Base-by-base conservation (phyloP, 2,329 filamentous ascomycete species). In the Ophiostoma sp. region DNA sequence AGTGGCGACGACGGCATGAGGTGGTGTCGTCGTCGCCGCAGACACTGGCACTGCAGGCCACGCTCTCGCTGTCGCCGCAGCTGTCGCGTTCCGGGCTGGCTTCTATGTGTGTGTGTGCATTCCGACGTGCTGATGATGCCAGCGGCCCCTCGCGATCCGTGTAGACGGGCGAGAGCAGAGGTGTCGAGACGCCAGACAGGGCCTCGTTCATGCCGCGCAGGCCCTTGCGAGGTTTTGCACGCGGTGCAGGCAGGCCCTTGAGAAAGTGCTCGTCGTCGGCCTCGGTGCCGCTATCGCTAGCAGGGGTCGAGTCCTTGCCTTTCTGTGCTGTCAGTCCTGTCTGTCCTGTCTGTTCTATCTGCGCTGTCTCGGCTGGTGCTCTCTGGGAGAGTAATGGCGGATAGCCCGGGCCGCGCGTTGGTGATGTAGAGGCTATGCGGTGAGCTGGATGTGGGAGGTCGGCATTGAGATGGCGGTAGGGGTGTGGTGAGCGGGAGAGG, bases 251-350 rank as follows among this genome's bases (percentile, higher is more conserved):
- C 31, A 97, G 81, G 0, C 93, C 91, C 78, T 90, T 95, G 70
- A 97, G 83, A 74, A 94, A 89, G 73, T 94, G 91, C 79, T 98
- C 94, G 80, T 98, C 94, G 76, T 97, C 94, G 54, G 94, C 94
- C 78, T 98, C 94, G 23, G 94, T 96, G 33, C 94, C 94, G 78
- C 93, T 97, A 75, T 97, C 94, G 78, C 92, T 97, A 13, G 86
- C 87, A 1, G 88, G 85, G 1, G 85, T 83, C 4, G 86, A 87
- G 68, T 86, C 84, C 73, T 82, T 84, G 71, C 81, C 78, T 17
- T 13, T 4, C 3, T 13, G 13, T 13, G 27, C 7, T 54, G 39
- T 41, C 39, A 15, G 39, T 41, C 4, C 3, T 13, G 39, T 13
- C 39, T 41, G 10, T 41, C 15, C 39, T 15, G 11, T 15, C 39